Base-by-base conservation (phyloP, 495 filamentous ascomycete species). In the Trypethelium eluteriae region DNA sequence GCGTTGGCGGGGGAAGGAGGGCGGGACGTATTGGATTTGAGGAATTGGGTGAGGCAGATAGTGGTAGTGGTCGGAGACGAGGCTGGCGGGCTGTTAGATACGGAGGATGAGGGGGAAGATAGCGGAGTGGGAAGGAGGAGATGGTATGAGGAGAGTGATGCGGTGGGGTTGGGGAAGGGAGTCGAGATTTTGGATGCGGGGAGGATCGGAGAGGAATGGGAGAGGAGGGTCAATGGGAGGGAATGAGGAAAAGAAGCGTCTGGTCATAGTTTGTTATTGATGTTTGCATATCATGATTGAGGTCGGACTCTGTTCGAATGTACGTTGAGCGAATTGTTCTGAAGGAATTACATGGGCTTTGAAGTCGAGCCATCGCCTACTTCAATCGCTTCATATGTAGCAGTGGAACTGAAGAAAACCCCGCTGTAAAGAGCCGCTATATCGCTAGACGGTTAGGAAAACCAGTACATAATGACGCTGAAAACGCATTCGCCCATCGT, bases 31-130 rank as follows among this genome's bases (percentile, higher is more conserved):
- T 70, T 70, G 67, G 66, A 76, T 10, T 56, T 79, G 50, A 71
- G 70, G 64, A 86, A 85, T 1, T 97, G 92, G 92, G 86, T 96
- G 34, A 82, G 90, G 38, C 89, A 92, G 71, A 86, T 91, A 56
- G 81, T 96, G 38, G 83, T 96, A 36, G 89, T 96, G 2, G 89
- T 96, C 32, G 92, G 91, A 6, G 89, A 89, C 64, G 90, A 92
- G 67, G 92, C 89, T 39, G 91, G 91, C 35, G 92, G 91, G 0
- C 81, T 97, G 46, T 90, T 92, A 1, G 93, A 97, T 74, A 96
- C 91, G 67, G 92, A 96, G 66, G 92, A 92, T 39, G 92, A 96
- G 74, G 77, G 79, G 0, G 84, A 86, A 85, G 65, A 49, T 64
- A 18, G 67, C 66, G 66, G 64, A 68, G 34, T 67, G 44, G 70